Evolutionary conservation across 1,284 basidiomycete genomes (phyloP).

Genomic region (Cryptococcus sp.): DNA sequence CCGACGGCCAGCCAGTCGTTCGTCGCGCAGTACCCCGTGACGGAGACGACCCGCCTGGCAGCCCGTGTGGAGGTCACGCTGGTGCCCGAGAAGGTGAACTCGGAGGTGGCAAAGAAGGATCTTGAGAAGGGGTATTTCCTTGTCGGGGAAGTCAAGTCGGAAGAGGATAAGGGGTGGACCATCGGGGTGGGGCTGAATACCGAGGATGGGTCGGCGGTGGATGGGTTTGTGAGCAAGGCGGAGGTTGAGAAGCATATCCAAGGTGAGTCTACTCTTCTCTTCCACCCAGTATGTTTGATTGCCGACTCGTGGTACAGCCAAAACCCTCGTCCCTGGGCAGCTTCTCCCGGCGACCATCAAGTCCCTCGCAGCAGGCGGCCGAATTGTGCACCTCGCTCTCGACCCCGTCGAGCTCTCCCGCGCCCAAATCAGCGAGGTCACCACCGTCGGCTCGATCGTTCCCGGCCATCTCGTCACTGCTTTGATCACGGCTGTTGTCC

Average conservation of each 20-base stretch:
- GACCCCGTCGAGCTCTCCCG: slow-evolving; percentile 53
- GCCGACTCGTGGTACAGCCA: slow-evolving; percentile 10
- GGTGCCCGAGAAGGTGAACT: slow-evolving; percentile 80
- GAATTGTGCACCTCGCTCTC: slow-evolving; percentile 47
- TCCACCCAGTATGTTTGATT: not conserved
- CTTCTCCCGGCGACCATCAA: slow-evolving; percentile 63
- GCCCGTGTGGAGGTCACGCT: slow-evolving; percentile 81
- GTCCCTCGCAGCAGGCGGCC: slow-evolving; percentile 57
- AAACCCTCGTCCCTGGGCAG: slow-evolving; percentile 55
- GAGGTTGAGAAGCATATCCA: slow-evolving; percentile 54
- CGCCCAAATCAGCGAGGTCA: slow-evolving; percentile 66
- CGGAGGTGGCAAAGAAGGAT: slow-evolving; percentile 74
- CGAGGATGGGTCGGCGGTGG: slow-evolving; percentile 48
- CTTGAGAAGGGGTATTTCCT: slow-evolving; percentile 73
- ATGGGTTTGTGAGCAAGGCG: slow-evolving; percentile 75
- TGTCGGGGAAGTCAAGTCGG: slow-evolving; percentile 71
- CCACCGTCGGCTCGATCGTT: slow-evolving; percentile 73
- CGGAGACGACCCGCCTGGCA: slow-evolving; percentile 46
- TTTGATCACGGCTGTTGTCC: slow-evolving; percentile 74
- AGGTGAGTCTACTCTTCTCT: slow-evolving; percentile 20
- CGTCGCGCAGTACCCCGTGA: slow-evolving; percentile 47
- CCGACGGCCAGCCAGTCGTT: slow-evolving; percentile 46
- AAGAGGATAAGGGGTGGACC: slow-evolving; percentile 93
- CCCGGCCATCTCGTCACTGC: slow-evolving; percentile 84
- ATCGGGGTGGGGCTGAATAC: slow-evolving; percentile 77